Percentiles rank a stretch among this genome's conserved stretches.
phyloP scores from a whole-genome alignment of 1,139 yeast species.

The Sugiyamaella paludigena region DNA sequence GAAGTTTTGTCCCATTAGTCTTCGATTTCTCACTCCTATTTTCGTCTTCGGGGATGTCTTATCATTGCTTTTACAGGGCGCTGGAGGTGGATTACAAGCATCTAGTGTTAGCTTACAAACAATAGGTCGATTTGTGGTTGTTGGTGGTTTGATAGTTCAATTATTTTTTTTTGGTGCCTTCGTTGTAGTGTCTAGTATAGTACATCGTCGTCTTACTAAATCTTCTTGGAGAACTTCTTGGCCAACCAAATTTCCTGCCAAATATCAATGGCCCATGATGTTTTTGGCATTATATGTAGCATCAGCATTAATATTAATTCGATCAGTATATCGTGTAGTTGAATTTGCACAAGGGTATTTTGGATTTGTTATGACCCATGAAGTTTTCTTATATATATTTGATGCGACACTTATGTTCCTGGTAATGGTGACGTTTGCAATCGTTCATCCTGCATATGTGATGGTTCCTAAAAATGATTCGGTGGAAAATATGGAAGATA shows the following conservation, averaged over 20 bases:
- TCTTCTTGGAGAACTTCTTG: no score
- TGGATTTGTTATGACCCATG: slow-evolving; percentile 42
- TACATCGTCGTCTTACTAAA: slow-evolving; percentile 13
- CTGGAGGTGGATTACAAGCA: slow-evolving; percentile 46
- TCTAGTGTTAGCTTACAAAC: slow-evolving; percentile 5
- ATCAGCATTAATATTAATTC: slow-evolving; percentile 40
- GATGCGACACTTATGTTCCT: slow-evolving; percentile 34
- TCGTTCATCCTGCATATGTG: slow-evolving; percentile 18
- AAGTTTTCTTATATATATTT: slow-evolving; percentile 41
- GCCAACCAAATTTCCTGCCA: no score
- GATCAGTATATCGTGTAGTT: slow-evolving; percentile 44
- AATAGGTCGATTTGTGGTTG: slow-evolving; percentile 24
- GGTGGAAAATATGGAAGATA: no score
- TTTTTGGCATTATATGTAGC: slow-evolving; percentile 24
- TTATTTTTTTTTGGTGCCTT: slow-evolving; percentile 42
- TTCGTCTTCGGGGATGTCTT: slow-evolving; percentile 48
- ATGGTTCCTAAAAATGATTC: slow-evolving; percentile 4
- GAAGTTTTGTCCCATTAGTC: slow-evolving; percentile 35
- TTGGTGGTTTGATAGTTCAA: slow-evolving; percentile 38
- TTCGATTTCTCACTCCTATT: slow-evolving; percentile 39
- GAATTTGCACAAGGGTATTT: slow-evolving; percentile 43
- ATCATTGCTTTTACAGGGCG: slow-evolving; percentile 44
- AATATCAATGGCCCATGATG: no score
- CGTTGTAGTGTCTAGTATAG: slow-evolving; percentile 18
- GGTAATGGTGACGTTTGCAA: slow-evolving; percentile 8